A percentile compares a stretch with the other conserved stretches of the same genome.
phyloP scores from a whole-genome alignment of 192 early-diverging fungal species.

The Umbelopsis vinacea region DNA sequence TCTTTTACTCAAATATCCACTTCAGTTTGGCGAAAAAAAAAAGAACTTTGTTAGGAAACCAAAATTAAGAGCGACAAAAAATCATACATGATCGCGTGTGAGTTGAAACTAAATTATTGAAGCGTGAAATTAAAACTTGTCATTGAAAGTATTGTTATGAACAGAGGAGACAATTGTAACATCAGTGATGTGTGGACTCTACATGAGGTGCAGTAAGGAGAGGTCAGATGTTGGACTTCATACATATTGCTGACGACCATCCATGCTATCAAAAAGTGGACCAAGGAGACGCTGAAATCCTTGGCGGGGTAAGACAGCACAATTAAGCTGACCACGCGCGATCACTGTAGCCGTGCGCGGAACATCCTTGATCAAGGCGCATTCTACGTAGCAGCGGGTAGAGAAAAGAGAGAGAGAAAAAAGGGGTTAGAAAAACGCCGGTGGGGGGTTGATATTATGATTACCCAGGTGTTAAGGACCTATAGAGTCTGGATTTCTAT shows the following conservation, averaged over 20 bases:
- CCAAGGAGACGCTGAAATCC: slow-evolving; percentile 71
- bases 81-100: no score
- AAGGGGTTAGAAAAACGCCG: slow-evolving; percentile 12
- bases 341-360: slow-evolving; percentile 66
- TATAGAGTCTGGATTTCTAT: background rate
- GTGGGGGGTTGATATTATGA: background rate
- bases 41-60: no score
- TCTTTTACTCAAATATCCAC: no score
- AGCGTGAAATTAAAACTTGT: no score
- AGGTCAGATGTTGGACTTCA: background rate
- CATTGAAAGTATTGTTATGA: background rate
- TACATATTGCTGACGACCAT: background rate
- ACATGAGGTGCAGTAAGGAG: slow-evolving; percentile 2
- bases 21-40: no score
- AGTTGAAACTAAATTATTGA: no score
- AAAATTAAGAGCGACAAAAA: no score
- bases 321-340: slow-evolving; percentile 63
- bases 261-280: slow-evolving; percentile 32
- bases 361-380: slow-evolving; percentile 66
- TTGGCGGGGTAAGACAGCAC: slow-evolving; percentile 66
- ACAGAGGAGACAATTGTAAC: background rate
- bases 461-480: slow-evolving; percentile 11
- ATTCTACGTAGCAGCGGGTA: slow-evolving; percentile 46
- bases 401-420: background rate
- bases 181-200: background rate